Percentiles rank a stretch among this genome's conserved stretches.
These are phyloP conservation scores for Gypsophila paniculata DNA, from an alignment of 179 eudicot species.

Conservation along the genomic window DNA sequence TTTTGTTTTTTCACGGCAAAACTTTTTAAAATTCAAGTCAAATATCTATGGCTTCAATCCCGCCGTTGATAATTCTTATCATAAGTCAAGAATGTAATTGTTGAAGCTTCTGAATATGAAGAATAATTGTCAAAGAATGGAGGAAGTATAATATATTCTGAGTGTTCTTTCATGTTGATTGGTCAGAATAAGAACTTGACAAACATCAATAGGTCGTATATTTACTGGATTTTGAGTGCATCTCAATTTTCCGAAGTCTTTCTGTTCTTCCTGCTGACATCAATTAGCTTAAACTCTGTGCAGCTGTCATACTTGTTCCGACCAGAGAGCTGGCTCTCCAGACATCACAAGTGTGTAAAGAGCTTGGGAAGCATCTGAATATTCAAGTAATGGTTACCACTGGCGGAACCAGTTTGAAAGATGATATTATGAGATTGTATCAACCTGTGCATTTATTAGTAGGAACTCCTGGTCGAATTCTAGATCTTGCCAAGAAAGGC, in stretches of 20 bases:
- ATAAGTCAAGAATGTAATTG: not conserved
- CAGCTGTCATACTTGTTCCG: constrained; percentile 88
- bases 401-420: constrained; percentile 92
- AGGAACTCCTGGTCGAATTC: constrained; percentile 79
- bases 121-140: not conserved
- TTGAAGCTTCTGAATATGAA: not conserved
- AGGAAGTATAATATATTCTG: not conserved
- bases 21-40: not conserved
- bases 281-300: constrained; percentile 14
- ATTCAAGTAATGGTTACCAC: constrained; percentile 92
- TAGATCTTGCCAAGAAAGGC: constrained; percentile 73
- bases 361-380: constrained; percentile 80
- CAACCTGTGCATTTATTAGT: constrained; percentile 84
- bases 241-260: not conserved
- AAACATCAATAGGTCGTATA: not conserved
- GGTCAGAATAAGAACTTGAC: not conserved
- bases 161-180: constrained; percentile 10
- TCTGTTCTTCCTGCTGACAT: not conserved
- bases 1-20: not conserved
- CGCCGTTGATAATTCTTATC: not conserved
- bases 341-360: constrained; percentile 95
- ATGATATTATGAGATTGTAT: constrained; percentile 90
- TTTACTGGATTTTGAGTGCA: not conserved
- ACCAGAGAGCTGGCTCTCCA: constrained; percentile 95
- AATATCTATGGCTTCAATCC: not conserved